Evolutionary conservation across 345 rosid species (phyloP), one percentile per base, ranked within the genome.

Genomic region (Bretschneidera sinensis): DNA sequence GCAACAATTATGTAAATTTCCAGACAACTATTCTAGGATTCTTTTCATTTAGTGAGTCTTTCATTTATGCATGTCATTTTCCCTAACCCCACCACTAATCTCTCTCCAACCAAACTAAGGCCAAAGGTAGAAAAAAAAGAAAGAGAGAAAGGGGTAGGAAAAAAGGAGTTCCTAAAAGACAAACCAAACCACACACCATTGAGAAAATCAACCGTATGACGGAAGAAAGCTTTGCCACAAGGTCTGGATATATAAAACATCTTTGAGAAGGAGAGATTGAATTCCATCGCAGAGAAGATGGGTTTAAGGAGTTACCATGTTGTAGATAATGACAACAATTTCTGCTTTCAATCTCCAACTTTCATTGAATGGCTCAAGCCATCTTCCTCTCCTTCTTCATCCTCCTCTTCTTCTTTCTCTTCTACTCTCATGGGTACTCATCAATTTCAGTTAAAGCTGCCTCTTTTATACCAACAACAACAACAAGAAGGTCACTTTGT

Each of bases 321-420:
- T 39, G 74, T 65, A 51, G 71, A 66, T n/a, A n/a, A n/a, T 21
- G 80, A 71, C 48, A 66, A 63, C 16, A 67, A 56, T 63, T 24
- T 61, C 0, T 62, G 78, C 63, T 69, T 61, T 23, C 76, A 76
- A 74, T 34, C 85, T 60, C 76, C 81, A 53, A 76, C 78, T 63
- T 87, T 87, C 80, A 85, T 87, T 69, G 95, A 87, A 81, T 87
- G 95, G 95, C 91, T 87, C 33, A 83, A 87, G 65, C 91, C 95
- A 28, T 64, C 84, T 48, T 33, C 82, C 0, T 49, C 63, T 13
- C 23, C 75, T 8, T 51, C 63, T 8, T 56, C 73, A 2, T 67
- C 81, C 2, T 61, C 80, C 34, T 67, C 72, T 57, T 59, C 69
- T 28, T 54, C 58, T 17, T 61, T 64, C 21, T 59, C 70, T 20